A percentile compares a stretch with the other conserved stretches of the same genome.
These are phyloP conservation scores for Teratosphaeria pseudoeucalypti DNA, from an alignment of 2,329 filamentous ascomycete species.

Conservation along the genomic window DNA sequence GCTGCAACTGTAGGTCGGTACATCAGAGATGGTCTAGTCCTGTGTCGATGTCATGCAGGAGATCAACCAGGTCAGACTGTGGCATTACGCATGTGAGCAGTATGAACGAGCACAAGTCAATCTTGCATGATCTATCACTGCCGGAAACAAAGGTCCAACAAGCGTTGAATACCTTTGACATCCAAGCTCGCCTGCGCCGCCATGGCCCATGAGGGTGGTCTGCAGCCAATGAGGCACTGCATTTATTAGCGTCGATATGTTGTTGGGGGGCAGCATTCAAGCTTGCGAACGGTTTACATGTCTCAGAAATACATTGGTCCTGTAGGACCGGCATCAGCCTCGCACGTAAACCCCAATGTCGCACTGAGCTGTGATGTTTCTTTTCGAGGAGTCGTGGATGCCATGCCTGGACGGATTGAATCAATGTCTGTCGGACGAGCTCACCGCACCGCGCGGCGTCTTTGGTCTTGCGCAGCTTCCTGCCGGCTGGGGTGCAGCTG, in stretches of 20 bases:
- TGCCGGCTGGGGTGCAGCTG: background rate
- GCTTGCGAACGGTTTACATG: background rate
- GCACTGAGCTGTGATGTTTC: background rate
- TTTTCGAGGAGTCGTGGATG: background rate
- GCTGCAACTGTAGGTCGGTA: background rate
- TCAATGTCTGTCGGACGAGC: background rate
- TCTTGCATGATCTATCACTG: background rate
- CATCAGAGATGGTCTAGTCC: background rate
- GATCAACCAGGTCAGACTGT: background rate
- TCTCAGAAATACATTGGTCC: background rate
- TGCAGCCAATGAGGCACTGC: background rate
- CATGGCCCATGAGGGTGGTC: background rate
- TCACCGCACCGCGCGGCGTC: background rate
- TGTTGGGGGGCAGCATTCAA: background rate
- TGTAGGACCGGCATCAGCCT: background rate
- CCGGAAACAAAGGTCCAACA: background rate
- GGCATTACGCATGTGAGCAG: background rate
- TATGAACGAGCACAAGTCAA: background rate
- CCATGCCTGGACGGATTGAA: background rate
- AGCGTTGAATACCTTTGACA: background rate
- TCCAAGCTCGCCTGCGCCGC: background rate
- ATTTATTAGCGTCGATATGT: background rate
- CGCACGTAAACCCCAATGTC: background rate
- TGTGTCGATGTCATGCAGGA: background rate
- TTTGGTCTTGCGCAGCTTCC: background rate